Conservation (phyloP, 306 rosid species). For the Morella rubra region DNA sequence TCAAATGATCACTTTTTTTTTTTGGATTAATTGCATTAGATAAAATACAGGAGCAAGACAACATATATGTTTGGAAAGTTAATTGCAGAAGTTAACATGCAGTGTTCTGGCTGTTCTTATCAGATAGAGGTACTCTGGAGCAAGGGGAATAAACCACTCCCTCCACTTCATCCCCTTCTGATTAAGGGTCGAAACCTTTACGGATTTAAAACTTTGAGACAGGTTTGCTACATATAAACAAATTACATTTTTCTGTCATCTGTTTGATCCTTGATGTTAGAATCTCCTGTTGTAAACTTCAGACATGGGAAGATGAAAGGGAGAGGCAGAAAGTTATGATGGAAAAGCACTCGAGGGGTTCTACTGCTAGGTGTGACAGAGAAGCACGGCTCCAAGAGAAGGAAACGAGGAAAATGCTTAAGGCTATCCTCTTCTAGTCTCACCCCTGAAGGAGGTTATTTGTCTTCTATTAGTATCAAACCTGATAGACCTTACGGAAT, state of each 20-base stretch:
- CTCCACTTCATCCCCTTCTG: slow-evolving; percentile 77
- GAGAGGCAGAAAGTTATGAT: slow-evolving; percentile 55
- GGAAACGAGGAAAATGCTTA: slow-evolving; percentile 42
- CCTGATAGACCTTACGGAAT: background rate
- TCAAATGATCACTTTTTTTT: too few relatives aligned
- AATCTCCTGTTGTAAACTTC: slow-evolving; percentile 18
- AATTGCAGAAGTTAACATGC: slow-evolving; percentile 14
- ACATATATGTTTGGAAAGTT: slow-evolving; percentile 10
- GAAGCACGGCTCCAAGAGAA: slow-evolving; percentile 63
- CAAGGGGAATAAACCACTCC: slow-evolving; percentile 82
- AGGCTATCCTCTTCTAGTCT: slow-evolving; percentile 16
- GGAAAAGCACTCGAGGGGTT: slow-evolving; percentile 86
- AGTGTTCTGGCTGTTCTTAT: slow-evolving; percentile 20
- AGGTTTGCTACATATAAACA: slow-evolving; percentile 42
- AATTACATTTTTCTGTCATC: slow-evolving; percentile 23
- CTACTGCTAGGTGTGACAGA: slow-evolving; percentile 65
- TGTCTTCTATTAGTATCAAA: slow-evolving; percentile 1
- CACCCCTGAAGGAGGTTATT: background rate
- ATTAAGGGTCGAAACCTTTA: slow-evolving; percentile 93
- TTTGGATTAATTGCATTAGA: background rate
- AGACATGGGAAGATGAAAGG: slow-evolving; percentile 82
- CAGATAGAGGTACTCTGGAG: slow-evolving; percentile 98
- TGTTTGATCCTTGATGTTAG: slow-evolving; percentile 15
- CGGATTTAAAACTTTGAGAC: slow-evolving; percentile 80
- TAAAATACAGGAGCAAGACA: background rate